Evolutionary conservation across 208 protist genomes (phyloP), one percentile per base, ranked within the genome.

Genomic region (Chromosphaera perkinsii): DNA sequence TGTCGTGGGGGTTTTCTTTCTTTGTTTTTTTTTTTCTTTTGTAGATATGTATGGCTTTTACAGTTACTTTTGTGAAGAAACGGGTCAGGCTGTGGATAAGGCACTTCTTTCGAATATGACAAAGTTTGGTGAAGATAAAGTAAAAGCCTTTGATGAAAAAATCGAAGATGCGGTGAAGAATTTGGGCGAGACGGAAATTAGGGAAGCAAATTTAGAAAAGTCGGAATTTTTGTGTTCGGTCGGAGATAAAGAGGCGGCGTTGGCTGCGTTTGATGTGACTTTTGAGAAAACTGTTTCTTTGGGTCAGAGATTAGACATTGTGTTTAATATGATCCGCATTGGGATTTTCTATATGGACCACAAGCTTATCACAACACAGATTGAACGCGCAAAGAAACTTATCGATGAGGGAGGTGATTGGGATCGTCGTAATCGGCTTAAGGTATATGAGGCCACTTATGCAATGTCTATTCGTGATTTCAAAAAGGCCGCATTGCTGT

Each of bases 331-430:
- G 52, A 93, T 97, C 45, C 86, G 94, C 20, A 81, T 98, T 20
- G 94, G 91, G 49, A 84, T 98, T 27, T 94, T 92, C 57, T 95
- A 92, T 67, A 91, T 81, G 29, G 91, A 96, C 72, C 86, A 91
- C 51, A 83, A 90, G 27, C 35, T 83, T 3, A 63, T 94, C 27
- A 87, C 80, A 10, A 84, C 86, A 51, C 89, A 88, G 56, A 90
- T 97, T 66, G 85, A 81, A 10, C 84, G 92, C 54, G 91, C 92
- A 7, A 79, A 83, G 22, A 86, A 66, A 24, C 78, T 96, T 17
- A 85, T 98, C 22, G 92, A 97, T 69, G 88, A 95, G 74, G 92
- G 94, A 29, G 91, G 94, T 49, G 95, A 99, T 75, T 99, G 96
- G 96, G 95, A 99, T 78, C 85, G 94, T 24, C 62, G 71, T 24